These are phyloP conservation scores for Phylloporus scabripes DNA, from an alignment of 768 basidiomycete genomes.

Conservation along the genomic window DNA sequence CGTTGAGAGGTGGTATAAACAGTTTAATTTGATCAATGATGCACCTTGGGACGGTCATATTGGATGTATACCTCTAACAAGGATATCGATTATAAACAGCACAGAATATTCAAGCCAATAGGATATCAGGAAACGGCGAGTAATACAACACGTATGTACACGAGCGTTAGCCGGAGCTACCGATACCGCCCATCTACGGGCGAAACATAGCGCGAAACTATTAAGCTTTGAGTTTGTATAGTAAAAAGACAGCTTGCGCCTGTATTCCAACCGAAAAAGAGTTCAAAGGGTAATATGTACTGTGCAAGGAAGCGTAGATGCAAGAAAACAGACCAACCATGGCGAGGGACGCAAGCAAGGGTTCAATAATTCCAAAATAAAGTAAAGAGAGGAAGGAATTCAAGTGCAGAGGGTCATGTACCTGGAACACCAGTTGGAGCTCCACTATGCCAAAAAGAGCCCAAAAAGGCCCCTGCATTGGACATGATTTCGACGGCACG, in stretches of 20 bases:
- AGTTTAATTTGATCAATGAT: conserved; percentile 69
- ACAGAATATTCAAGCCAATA: conserved; percentile 7
- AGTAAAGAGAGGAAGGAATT: conserved; percentile 13
- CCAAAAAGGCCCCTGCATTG: conserved; percentile 71
- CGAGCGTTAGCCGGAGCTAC: conserved; percentile 13
- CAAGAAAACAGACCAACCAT: neutral
- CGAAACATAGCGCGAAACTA: conserved; percentile 11
- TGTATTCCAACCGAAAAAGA: conserved; percentile 13
- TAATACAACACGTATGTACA: conserved; percentile 27
- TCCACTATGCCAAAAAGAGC: conserved; percentile 48
- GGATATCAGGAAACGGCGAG: conserved; percentile 16
- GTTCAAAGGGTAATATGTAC: conserved; percentile 29
- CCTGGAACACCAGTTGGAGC: conserved; percentile 16
- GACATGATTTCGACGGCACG: conserved; percentile 76
- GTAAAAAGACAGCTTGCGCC: conserved; percentile 13
- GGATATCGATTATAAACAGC: neutral
- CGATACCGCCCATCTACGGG: conserved; percentile 4
- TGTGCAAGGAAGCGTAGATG: conserved; percentile 2
- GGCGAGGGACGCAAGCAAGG: conserved; percentile 13
- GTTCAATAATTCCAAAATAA: conserved; percentile 30
- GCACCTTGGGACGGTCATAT: conserved; percentile 57
- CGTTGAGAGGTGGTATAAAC: conserved; percentile 87
- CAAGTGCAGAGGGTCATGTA: conserved; percentile 9
- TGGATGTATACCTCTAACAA: neutral
- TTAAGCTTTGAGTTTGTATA: conserved; percentile 24